Conservation (phyloP, 2,329 filamentous ascomycete genomes). For the Aspergillus vadensis region DNA sequence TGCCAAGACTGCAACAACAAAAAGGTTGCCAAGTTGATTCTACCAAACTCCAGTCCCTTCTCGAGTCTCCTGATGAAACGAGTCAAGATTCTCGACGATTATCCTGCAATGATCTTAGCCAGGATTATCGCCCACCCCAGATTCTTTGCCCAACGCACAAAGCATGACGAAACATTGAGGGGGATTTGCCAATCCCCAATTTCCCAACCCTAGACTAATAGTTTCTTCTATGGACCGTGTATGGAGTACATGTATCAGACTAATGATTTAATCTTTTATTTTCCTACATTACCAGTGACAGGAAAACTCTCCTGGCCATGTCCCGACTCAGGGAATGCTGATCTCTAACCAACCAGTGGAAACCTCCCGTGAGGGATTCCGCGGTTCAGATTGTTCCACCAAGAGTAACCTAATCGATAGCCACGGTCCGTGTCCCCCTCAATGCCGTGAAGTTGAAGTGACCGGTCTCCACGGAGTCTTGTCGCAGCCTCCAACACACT, state of each 20-base stretch:
- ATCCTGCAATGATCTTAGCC: background rate
- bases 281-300: background rate
- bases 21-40: background rate
- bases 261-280: background rate
- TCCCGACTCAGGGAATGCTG: conserved; percentile 11
- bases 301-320: background rate
- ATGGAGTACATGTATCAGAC: background rate
- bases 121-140: background rate
- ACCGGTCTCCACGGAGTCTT: conserved; percentile 5
- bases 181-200: background rate
- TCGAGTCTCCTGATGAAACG: background rate
- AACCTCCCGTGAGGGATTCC: conserved; percentile 23
- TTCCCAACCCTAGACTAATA: background rate
- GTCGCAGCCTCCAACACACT: conserved; percentile 4
- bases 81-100: background rate
- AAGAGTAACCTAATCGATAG: conserved; percentile 20
- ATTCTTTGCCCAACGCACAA: background rate
- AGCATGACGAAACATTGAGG: background rate
- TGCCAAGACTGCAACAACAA: background rate
- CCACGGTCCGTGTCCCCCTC: conserved; percentile 11
- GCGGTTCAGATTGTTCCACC: conserved; percentile 24
- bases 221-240: background rate
- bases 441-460: conserved; percentile 4
- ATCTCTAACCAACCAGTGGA: conserved; percentile 18
- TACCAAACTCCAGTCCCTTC: background rate